Percentiles rank a stretch among this genome's conserved stretches.
Evolutionary conservation across 345 rosid genomes (phyloP).

Genomic region (Gossypium arboreum): DNA sequence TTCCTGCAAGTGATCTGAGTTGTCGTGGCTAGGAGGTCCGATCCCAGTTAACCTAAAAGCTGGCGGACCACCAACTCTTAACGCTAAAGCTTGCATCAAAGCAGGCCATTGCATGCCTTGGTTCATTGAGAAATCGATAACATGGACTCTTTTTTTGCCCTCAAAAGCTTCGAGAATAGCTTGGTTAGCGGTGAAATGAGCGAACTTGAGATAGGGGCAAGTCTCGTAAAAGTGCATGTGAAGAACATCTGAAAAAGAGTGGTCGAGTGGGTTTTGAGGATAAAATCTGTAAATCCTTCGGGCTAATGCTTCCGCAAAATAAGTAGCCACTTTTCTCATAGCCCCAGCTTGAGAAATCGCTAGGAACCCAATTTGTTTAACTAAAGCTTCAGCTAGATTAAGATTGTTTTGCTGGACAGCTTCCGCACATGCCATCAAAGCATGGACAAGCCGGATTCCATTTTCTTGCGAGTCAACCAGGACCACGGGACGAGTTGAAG

Average conservation of each 20-base stretch:
- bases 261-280: slow-evolving; percentile 44
- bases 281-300: slow-evolving; percentile 53
- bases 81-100: slow-evolving; percentile 76
- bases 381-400: slow-evolving; percentile 53
- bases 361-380: slow-evolving; percentile 57
- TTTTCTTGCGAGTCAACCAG: slow-evolving; percentile 76
- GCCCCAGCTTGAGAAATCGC: slow-evolving; percentile 66
- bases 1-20: slow-evolving; percentile 57
- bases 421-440: slow-evolving; percentile 76
- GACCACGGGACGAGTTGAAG: slow-evolving; percentile 48
- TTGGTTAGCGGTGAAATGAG: slow-evolving; percentile 83
- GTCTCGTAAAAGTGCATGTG: slow-evolving; percentile 85
- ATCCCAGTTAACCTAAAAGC: slow-evolving; percentile 71
- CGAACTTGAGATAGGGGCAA: slow-evolving; percentile 82
- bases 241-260: slow-evolving; percentile 48
- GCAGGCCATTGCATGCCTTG: slow-evolving; percentile 92
- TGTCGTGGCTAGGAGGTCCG: slow-evolving; percentile 67
- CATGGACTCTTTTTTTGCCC: slow-evolving; percentile 58
- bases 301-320: slow-evolving; percentile 79
- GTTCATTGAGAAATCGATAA: slow-evolving; percentile 64
- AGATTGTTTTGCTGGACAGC: slow-evolving; percentile 59
- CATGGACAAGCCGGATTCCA: slow-evolving; percentile 72
- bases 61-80: slow-evolving; percentile 73
- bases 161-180: slow-evolving; percentile 77
- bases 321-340: slow-evolving; percentile 75